Base-by-base conservation (phyloP, 78 protist genomes). In the Neovahlkampfia damariscottae region DNA sequence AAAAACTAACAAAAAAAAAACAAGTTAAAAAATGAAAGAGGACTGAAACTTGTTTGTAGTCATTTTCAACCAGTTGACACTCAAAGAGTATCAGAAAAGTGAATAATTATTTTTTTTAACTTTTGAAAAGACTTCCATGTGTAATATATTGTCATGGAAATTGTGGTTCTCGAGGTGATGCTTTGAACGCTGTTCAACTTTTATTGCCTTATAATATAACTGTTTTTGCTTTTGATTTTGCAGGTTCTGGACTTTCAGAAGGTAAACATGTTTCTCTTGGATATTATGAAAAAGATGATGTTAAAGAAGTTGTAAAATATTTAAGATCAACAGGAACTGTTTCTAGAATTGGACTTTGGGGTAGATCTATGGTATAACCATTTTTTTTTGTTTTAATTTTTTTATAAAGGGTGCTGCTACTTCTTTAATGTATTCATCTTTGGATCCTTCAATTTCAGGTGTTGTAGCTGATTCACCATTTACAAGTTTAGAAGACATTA, bases 361-460 rank as follows among this genome's bases (percentile, higher is more conserved):
- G 84, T 35, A 66, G 84, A 35, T 38, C 70, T 31, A 81, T n/a
- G n/a, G n/a, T n/a, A n/a, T n/a, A n/a, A n/a, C n/a, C n/a, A n/a
- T n/a, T n/a, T n/a, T n/a, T n/a, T n/a, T n/a, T n/a, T n/a, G n/a
- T n/a, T n/a, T n/a, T n/a, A n/a, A n/a, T n/a, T n/a, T n/a, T n/a
- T n/a, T n/a, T n/a, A n/a, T n/a, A n/a, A n/a, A 74, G 84, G 84
- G 84, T 1, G 84, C 84, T 66, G 84, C 38, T 30, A 74, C 84
- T 38, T 4, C 40, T 27, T 37, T 81, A 38, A 73, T 81, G 80
- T 74, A 81, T 29, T 69, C 77, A 30, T 2, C 67, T 29, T 2
- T 10, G 19, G 84, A 80, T 75, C 2, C 67, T 29, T 62, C 82
- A 29, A 5, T 74, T 1, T 39, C 50, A 1, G 39, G 80, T n/a